A percentile compares a stretch with the other conserved stretches of the same genome.
These are phyloP conservation scores for Rubia yunnanensis DNA, from an alignment of 257 asterid genomes.

Conservation along the genomic window DNA sequence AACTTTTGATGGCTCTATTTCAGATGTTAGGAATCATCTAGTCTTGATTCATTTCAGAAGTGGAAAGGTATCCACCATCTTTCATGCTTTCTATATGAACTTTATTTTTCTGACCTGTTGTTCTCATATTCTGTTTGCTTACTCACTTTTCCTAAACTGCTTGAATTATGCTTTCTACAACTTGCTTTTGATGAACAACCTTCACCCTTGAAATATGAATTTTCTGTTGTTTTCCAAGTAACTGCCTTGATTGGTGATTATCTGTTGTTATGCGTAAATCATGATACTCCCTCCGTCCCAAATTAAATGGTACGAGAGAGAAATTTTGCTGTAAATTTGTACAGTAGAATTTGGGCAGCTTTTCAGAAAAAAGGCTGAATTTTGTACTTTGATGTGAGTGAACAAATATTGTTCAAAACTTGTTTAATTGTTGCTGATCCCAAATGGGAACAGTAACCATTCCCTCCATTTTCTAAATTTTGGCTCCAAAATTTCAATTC, in stretches of 20 bases:
- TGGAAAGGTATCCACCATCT: conserved; percentile 27
- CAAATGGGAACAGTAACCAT: too few relatives aligned
- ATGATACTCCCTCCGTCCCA: too few relatives aligned
- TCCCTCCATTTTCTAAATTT: too few relatives aligned
- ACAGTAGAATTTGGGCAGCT: too few relatives aligned
- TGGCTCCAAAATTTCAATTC: too few relatives aligned
- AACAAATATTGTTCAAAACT: too few relatives aligned
- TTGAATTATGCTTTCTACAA: too few relatives aligned
- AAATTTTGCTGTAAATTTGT: too few relatives aligned
- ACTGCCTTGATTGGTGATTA: not conserved
- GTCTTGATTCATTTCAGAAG: conserved; percentile 37
- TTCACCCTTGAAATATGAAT: not conserved
- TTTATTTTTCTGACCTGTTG: not conserved
- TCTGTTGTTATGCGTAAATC: not conserved
- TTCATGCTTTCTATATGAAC: not conserved
- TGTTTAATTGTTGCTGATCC: too few relatives aligned
- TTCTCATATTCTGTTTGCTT: not conserved
- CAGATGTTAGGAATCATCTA: conserved; percentile 43
- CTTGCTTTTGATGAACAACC: not conserved
- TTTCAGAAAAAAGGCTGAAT: too few relatives aligned
- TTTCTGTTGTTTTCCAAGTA: not conserved
- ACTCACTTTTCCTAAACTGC: not conserved
- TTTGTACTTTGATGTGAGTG: too few relatives aligned
- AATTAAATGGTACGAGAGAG: too few relatives aligned
- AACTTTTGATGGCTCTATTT: conserved; percentile 1